Evolutionary conservation across 2,329 filamentous ascomycete genomes (phyloP), one percentile per base, ranked within the genome.

Genomic region (Fonsecaea monophora): DNA sequence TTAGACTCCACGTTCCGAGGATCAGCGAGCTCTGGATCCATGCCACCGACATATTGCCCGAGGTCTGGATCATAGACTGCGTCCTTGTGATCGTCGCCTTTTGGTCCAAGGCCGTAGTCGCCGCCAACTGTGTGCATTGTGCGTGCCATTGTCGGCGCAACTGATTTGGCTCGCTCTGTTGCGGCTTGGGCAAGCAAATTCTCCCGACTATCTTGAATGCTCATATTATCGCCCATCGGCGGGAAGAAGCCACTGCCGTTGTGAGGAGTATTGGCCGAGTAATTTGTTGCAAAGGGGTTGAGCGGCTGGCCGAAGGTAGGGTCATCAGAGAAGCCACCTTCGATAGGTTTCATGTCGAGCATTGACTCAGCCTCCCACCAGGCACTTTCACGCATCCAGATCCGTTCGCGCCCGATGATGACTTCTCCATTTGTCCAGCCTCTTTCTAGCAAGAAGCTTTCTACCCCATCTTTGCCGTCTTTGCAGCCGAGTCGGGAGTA

Each of bases 371-470:
- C 94, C 79, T 98, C 94, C 94, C 94, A 98, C 94, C 95, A 99
- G 1, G 94, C 91, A 65, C 83, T 86, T 79, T 99, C 95, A 58
- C 94, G 88, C 83, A 98, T 94, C 95, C 95, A 99, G 50, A 99
- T 89, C 37, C 95, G 91, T 78, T 98, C 93, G 65, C 89, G 89
- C 63, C 95, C 95, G 37, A 98, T 84, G 4, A 97, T 88, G 1
- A 98, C 93, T 79, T 98, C 95, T 45, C 95, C 95, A 73, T 99
- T 99, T 80, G 92, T 97, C 95, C 95, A 99, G 1, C 95, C 95
- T 66, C 95, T 89, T 79, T 98, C 94, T 58, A 98, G 85, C 65
- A 96, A 85, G 92, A 94, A 99, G 74, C 87, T 96, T 76, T 98
- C 92, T 61, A 97, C 93, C 56, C 94, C 95, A 69, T 99, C 95